Conservation (phyloP, 805 yeast genomes). For the Yarrowia divulgata region DNA sequence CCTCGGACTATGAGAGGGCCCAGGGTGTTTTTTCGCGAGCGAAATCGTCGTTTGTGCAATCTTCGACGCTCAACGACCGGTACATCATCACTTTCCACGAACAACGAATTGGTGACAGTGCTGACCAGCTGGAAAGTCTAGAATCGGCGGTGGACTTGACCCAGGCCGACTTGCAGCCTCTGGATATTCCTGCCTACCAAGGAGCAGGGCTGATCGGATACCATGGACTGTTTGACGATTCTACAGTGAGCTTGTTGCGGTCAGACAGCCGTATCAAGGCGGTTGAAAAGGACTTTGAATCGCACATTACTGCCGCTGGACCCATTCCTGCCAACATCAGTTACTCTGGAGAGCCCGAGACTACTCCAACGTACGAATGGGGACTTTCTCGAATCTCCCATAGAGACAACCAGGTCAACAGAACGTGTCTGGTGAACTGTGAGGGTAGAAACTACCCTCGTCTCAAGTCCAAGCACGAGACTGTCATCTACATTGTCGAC, state of each 20-base stretch:
- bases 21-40: slow-evolving; percentile 15
- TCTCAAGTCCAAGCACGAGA: slow-evolving; percentile 57
- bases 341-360: slow-evolving; percentile 2
- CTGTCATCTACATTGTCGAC: slow-evolving; percentile 60
- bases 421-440: slow-evolving; percentile 54
- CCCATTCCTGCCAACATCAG: slow-evolving; percentile 16
- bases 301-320: background rate
- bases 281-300: slow-evolving; percentile 12
- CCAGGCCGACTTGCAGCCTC: slow-evolving; percentile 16
- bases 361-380: slow-evolving; percentile 56
- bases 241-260: background rate
- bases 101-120: background rate
- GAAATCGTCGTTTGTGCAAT: slow-evolving; percentile 23
- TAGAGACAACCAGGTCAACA: slow-evolving; percentile 61
- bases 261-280: slow-evolving; percentile 12
- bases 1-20: slow-evolving; percentile 34
- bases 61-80: slow-evolving; percentile 2
- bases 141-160: slow-evolving; percentile 16
- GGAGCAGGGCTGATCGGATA: slow-evolving; percentile 41
- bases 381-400: slow-evolving; percentile 91
- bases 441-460: slow-evolving; percentile 56
- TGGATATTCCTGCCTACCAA: slow-evolving; percentile 31
- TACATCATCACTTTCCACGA: slow-evolving; percentile 33
- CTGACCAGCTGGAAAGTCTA: slow-evolving; percentile 21
- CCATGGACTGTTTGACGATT: slow-evolving; percentile 23